Conservation (phyloP, 352 stramenopile genomes). For the Lagenidium giganteum region DNA sequence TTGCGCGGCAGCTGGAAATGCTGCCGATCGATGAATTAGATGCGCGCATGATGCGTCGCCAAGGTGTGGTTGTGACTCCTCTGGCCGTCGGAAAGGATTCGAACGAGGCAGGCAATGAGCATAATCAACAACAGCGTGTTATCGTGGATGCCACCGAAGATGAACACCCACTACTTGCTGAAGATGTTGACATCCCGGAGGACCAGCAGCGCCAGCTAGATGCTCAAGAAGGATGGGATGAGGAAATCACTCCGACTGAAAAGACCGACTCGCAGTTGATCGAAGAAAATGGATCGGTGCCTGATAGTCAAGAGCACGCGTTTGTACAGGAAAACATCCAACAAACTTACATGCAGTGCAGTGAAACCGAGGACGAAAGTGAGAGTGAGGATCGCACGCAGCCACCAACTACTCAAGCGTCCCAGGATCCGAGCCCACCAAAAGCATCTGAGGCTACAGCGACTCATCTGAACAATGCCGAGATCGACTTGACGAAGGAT, state of each 20-base stretch:
- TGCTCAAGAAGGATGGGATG: conserved; percentile 47
- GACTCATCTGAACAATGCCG: neutral
- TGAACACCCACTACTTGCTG: conserved; percentile 39
- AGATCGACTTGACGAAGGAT: neutral
- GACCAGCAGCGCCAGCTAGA: conserved; percentile 53
- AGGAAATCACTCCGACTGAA: neutral
- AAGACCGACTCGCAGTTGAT: conserved; percentile 70
- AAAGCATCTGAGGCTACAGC: neutral
- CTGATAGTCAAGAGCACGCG: conserved; percentile 13
- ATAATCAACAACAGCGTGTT: too few species aligned
- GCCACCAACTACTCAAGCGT: neutral
- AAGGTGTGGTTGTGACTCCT: too few species aligned
- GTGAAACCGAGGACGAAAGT: conserved; percentile 40
- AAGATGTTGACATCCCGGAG: conserved; percentile 55
- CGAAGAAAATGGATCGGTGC: conserved; percentile 42
- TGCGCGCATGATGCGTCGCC: conserved; percentile 35
- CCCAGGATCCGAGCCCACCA: neutral
- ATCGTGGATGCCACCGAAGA: conserved; percentile 12
- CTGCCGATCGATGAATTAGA: conserved; percentile 26
- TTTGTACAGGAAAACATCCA: conserved; percentile 50
- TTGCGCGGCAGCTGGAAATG: conserved; percentile 20
- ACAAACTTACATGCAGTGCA: conserved; percentile 43
- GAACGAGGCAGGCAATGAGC: too few species aligned
- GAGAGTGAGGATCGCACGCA: conserved; percentile 25
- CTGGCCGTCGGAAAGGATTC: too few species aligned